Evolutionary conservation across 352 stramenopile genomes (phyloP).

Genomic region (Aphanomyces euteiches): DNA sequence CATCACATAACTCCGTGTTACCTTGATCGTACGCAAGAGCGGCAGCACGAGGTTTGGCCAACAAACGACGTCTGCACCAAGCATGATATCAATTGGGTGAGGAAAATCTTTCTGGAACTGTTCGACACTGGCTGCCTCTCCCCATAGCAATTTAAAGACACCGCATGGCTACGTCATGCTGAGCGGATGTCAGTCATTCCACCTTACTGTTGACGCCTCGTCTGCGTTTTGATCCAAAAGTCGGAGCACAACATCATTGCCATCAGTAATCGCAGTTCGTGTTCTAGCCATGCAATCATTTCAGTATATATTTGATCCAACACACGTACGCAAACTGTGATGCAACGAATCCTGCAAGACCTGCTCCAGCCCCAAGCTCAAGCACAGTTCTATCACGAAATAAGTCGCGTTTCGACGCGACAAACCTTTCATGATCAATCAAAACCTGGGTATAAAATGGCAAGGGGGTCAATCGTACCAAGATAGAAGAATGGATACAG

Average conservation of each 20-base stretch:
- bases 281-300: slow-evolving; percentile 31
- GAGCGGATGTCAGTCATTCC: background rate
- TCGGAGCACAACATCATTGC: slow-evolving; percentile 65
- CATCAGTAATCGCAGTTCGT: slow-evolving; percentile 58
- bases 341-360: slow-evolving; percentile 56
- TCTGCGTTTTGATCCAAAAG: slow-evolving; percentile 49
- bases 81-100: slow-evolving; percentile 50
- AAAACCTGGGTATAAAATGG: slow-evolving; percentile 22
- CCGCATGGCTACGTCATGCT: slow-evolving; percentile 19
- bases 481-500: slow-evolving; percentile 58
- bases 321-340: slow-evolving; percentile 52
- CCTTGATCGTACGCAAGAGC: slow-evolving; percentile 66
- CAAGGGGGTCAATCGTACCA: slow-evolving; percentile 32
- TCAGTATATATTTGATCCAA: background rate
- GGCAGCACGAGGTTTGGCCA: slow-evolving; percentile 66
- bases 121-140: slow-evolving; percentile 42
- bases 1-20: slow-evolving; percentile 13
- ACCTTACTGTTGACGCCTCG: slow-evolving; percentile 13
- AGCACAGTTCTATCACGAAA: slow-evolving; percentile 49
- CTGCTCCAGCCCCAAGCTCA: slow-evolving; percentile 50
- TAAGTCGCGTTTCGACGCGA: slow-evolving; percentile 35
- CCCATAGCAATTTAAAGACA: slow-evolving; percentile 48
- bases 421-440: slow-evolving; percentile 31
- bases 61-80: slow-evolving; percentile 68
- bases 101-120: slow-evolving; percentile 48